phyloP scores from a whole-genome alignment of 169 alveolate genomes.

The Eimeria zaria region DNA sequence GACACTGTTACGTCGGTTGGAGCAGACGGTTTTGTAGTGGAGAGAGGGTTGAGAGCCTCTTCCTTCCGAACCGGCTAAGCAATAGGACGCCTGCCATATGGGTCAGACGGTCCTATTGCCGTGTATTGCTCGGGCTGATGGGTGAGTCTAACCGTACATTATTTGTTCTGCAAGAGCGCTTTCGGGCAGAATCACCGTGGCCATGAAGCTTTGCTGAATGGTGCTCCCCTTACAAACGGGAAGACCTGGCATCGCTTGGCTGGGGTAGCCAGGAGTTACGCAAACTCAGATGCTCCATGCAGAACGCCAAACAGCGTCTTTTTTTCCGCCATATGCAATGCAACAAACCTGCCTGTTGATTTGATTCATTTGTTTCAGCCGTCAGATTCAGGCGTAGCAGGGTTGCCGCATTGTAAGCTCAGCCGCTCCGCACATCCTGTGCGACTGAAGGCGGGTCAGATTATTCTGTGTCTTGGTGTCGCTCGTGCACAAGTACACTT shows the following conservation, averaged over 20 bases:
- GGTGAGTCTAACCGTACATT: not conserved
- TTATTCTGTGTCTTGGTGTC: not conserved
- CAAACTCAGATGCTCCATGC: not conserved
- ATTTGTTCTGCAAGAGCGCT: not conserved
- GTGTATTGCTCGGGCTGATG: constrained; percentile 3
- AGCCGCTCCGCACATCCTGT: not conserved
- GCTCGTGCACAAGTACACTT: too few species aligned
- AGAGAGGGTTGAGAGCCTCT: not conserved
- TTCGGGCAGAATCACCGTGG: not conserved
- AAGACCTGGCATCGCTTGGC: not conserved
- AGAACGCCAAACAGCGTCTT: not conserved
- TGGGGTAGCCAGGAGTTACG: not conserved
- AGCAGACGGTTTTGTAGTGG: constrained; percentile 11
- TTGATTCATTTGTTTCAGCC: not conserved
- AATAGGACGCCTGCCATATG: not conserved
- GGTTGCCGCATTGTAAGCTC: not conserved
- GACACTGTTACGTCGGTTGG: not conserved
- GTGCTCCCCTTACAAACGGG: not conserved
- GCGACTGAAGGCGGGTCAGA: not conserved
- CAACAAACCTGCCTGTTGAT: not conserved
- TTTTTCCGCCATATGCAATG: not conserved
- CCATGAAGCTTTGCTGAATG: not conserved
- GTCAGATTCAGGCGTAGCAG: not conserved
- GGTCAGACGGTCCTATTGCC: not conserved
- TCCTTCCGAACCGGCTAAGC: not conserved